Evolutionary conservation across 495 filamentous ascomycete species (phyloP), one percentile per base, ranked within the genome.

Genomic region (Aspergillus cavernicola): DNA sequence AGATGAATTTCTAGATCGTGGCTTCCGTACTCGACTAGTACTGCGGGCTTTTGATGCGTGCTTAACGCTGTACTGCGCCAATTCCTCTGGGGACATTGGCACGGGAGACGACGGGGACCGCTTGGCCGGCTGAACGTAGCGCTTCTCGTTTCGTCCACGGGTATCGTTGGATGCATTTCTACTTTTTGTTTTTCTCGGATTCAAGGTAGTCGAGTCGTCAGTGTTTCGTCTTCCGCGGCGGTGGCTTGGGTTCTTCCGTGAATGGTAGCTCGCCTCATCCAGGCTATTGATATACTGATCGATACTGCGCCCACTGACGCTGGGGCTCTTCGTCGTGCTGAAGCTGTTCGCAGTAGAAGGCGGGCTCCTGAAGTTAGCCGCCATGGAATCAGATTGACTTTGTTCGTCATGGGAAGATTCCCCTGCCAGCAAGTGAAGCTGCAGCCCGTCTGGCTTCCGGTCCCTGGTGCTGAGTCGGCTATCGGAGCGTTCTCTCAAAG

Each of bases 231-330:
- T 71, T 19, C 82, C 81, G 6, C 86, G 82, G 53, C 78, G 81
- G 31, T 76, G 75, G 39, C 71, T 68, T 6, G 75, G 79, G 8
- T 80, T 60, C 51, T 78, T 78, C 48, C 73, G 76, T 6, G 82
- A 71, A 61, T 86, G 78, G 58, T 80, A 81, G 46, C 82, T 82
- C 24, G 88, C 88, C 40, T 88, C 78, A 18, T 95, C 89, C 2
- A 96, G 68, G 66, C 89, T 95, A 69, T 85, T 88, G 58, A 95
- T 90, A 59, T 95, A 96, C 55, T 90, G 84, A 59, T 95, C 88
- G 26, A 90, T 79, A 56, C 85, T 89, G 31, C 83, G 80, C 7
- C 80, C 81, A 52, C 76, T 81, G 15, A 79, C 70, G 51, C 75
- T 77, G 6, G 80, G 78, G 55, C 74, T 80, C 53, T 75, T 79